These are phyloP conservation scores for Aspergillus awamori DNA, from an alignment of 2,329 filamentous ascomycete genomes.

Conservation along the genomic window DNA sequence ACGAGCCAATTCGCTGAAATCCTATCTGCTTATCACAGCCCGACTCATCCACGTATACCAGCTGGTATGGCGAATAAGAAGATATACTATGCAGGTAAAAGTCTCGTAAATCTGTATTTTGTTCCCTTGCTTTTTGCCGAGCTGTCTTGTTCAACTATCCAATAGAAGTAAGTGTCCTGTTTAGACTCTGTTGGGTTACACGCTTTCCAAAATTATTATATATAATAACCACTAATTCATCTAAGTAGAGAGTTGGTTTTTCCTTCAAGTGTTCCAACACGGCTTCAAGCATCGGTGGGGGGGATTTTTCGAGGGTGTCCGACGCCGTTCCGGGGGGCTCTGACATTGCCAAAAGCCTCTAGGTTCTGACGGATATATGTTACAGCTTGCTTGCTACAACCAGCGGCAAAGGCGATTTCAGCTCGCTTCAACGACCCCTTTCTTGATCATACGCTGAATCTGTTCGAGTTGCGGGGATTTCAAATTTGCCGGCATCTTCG, in stretches of 20 bases:
- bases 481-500: slow-evolving; percentile 5
- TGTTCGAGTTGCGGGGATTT: slow-evolving; percentile 3
- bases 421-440: no score
- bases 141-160: neutral
- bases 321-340: neutral
- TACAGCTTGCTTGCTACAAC: no score
- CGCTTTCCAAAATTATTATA: neutral
- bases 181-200: neutral
- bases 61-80: neutral
- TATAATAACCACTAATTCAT: neutral
- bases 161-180: neutral
- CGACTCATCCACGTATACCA: neutral
- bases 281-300: neutral
- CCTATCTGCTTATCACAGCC: neutral
- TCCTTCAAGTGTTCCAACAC: neutral
- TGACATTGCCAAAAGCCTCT: neutral
- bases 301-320: neutral
- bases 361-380: neutral
- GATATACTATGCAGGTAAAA: neutral
- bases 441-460: neutral
- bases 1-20: neutral
- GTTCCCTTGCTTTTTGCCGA: neutral
- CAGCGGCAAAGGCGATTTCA: no score
- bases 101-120: neutral
- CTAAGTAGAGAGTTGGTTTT: neutral